Percentiles rank a stretch among this genome's conserved stretches.
phyloP scores from a whole-genome alignment of 2,329 filamentous ascomycete species.

The Exophiala alcalophila region DNA sequence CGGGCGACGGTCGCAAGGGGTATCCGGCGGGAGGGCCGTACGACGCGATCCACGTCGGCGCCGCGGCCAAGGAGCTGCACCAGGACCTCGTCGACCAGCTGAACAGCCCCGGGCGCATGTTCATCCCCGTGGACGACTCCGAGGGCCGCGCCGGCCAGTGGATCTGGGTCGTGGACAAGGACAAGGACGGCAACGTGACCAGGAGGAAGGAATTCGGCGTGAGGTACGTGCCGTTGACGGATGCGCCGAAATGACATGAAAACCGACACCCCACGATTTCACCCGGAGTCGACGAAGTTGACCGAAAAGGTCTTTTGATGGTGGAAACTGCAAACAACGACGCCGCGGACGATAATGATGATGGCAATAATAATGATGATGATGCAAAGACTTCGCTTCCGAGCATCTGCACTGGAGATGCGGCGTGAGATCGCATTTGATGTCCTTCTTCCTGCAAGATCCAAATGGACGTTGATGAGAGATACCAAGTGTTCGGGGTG shows the following conservation, averaged over 20 bases:
- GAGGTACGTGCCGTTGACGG: constrained; percentile 63
- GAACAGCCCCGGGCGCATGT: constrained; percentile 69
- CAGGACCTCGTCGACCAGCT: constrained; percentile 72
- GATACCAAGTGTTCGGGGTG: too few species aligned
- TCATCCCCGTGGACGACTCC: constrained; percentile 59
- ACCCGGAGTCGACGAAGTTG: too few species aligned
- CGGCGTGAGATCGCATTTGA: too few species aligned
- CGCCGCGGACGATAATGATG: too few species aligned
- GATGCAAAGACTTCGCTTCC: too few species aligned
- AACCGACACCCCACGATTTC: too few species aligned
- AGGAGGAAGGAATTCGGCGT: constrained; percentile 60
- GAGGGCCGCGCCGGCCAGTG: constrained; percentile 47
- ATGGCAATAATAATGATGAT: too few species aligned
- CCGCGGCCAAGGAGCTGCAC: constrained; percentile 74
- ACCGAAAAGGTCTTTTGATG: too few species aligned
- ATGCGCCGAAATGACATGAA: constrained; percentile 50
- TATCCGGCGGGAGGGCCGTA: constrained; percentile 63
- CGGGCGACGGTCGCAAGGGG: constrained; percentile 70
- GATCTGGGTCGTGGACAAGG: constrained; percentile 64
- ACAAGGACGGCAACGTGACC: constrained; percentile 54
- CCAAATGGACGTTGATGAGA: too few species aligned
- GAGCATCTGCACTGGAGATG: too few species aligned
- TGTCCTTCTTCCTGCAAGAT: too few species aligned
- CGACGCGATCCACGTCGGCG: constrained; percentile 94
- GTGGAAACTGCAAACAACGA: too few species aligned